Percentiles rank a stretch among this genome's conserved stretches.
These are phyloP conservation scores for Argentina anserina DNA, from an alignment of 306 rosid genomes.

Conservation along the genomic window DNA sequence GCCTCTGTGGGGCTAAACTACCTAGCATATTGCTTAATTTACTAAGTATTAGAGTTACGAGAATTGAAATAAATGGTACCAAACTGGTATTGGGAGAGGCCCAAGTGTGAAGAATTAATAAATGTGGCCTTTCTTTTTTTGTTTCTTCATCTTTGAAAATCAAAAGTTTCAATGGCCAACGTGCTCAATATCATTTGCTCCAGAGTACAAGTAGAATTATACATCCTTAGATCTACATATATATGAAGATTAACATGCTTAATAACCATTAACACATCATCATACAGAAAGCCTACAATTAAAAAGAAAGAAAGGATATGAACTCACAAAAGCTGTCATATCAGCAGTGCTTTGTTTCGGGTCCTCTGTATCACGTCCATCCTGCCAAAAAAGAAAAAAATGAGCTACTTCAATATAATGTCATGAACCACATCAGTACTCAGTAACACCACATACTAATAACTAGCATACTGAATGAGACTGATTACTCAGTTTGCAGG, in stretches of 20 bases:
- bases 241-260: neutral
- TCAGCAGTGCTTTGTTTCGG: slow-evolving; percentile 48
- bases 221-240: neutral
- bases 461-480: neutral
- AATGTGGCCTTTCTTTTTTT: too few species aligned
- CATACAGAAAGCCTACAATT: neutral
- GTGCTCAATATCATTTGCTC: neutral
- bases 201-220: neutral
- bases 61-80: neutral
- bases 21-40: neutral
- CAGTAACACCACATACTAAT: neutral
- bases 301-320: neutral
- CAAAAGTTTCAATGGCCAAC: neutral
- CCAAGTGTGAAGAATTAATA: neutral
- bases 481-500: neutral
- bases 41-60: neutral
- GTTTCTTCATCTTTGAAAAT: neutral
- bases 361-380: slow-evolving; percentile 45
- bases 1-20: neutral
- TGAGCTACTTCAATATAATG: slow-evolving; percentile 3
- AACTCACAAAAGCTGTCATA: slow-evolving; percentile 50
- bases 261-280: neutral
- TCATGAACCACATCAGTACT: neutral
- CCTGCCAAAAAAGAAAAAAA: slow-evolving; percentile 30
- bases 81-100: neutral